Conservation (phyloP, 345 rosid genomes). For the Dipteronia dyeriana region DNA sequence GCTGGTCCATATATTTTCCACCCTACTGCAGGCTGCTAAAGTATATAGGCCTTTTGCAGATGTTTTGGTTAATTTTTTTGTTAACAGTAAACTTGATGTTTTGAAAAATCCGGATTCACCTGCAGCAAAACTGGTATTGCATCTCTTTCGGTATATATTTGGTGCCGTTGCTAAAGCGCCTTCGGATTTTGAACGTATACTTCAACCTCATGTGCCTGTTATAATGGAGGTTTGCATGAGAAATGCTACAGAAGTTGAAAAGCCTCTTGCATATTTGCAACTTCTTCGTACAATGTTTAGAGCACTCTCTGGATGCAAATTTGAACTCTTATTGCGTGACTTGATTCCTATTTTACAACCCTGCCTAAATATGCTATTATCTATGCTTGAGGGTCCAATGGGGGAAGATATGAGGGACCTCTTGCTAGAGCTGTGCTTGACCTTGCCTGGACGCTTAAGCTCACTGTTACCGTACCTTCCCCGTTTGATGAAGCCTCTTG, state of each 20-base stretch:
- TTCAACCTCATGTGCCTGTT: conserved; percentile 96
- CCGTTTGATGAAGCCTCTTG: conserved; percentile 95
- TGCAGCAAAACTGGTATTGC: conserved; percentile 85
- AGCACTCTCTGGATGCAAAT: conserved; percentile 92
- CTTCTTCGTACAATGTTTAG: conserved; percentile 89
- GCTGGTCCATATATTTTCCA: conserved; percentile 88
- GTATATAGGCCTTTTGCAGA: conserved; percentile 92
- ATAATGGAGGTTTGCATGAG: conserved; percentile 96
- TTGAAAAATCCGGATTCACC: conserved; percentile 88
- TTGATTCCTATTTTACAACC: conserved; percentile 87
- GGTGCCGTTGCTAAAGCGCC: conserved; percentile 91
- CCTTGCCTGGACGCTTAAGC: conserved; percentile 97
- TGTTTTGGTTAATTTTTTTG: conserved; percentile 87
- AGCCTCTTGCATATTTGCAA: conserved; percentile 91
- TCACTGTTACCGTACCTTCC: conserved; percentile 89
- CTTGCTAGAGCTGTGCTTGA: conserved; percentile 88
- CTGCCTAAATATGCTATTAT: conserved; percentile 83
- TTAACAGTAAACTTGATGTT: conserved; percentile 82
- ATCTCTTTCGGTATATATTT: conserved; percentile 89
- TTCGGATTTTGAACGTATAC: conserved; percentile 89
- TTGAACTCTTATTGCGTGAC: conserved; percentile 86
- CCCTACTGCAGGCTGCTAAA: conserved; percentile 78
- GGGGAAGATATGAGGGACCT: conserved; percentile 95
- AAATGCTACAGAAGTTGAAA: conserved; percentile 92
- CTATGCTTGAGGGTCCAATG: conserved; percentile 97